A percentile compares a stretch with the other conserved stretches of the same genome.
These are phyloP conservation scores for Chrysoporthe cubensis DNA, from an alignment of 2,329 filamentous ascomycete genomes.

Conservation along the genomic window DNA sequence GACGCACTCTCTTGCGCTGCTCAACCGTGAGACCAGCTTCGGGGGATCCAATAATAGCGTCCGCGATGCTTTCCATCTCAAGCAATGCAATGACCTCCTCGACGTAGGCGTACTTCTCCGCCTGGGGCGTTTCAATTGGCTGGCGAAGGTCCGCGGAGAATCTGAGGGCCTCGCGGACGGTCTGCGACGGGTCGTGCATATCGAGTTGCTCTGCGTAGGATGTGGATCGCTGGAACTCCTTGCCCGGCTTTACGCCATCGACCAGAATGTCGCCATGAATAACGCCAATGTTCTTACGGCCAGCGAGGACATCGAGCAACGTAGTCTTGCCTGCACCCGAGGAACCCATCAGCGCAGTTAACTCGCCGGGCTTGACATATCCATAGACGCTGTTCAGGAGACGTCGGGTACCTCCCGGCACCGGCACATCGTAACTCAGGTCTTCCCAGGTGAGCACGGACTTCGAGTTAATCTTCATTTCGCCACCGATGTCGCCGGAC, in stretches of 20 bases:
- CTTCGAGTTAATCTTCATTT: conserved; percentile 62
- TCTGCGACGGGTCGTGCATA: conserved; percentile 64
- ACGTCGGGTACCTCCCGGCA: conserved; percentile 58
- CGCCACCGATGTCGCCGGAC: conserved; percentile 45
- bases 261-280: conserved; percentile 61
- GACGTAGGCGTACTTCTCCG: conserved; percentile 63
- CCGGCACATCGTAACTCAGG: conserved; percentile 75
- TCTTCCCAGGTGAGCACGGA: conserved; percentile 85
- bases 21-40: conserved; percentile 74
- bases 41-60: conserved; percentile 60
- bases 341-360: conserved; percentile 81
- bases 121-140: conserved; percentile 54
- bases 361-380: conserved; percentile 75
- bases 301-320: conserved; percentile 73
- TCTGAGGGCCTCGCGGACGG: conserved; percentile 64
- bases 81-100: conserved; percentile 61
- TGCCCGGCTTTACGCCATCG: conserved; percentile 59
- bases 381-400: conserved; percentile 63
- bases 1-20: conserved; percentile 68
- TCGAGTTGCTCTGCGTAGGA: conserved; percentile 67
- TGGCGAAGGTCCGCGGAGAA: conserved; percentile 67
- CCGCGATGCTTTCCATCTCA: conserved; percentile 62
- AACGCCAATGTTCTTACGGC: conserved; percentile 64
- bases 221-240: conserved; percentile 64
- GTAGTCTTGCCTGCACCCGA: conserved; percentile 90